phyloP scores from a whole-genome alignment of 176 grass and related monocot species.

The bread wheat (Triticum aestivum) region IWGSC_CS_RefSeq_v2.1 NC_057802.1:612098702-612099201 shows the following conservation, averaged over 20 bases:
- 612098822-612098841: too few relatives aligned
- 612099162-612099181: conserved; percentile 50
- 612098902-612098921: not conserved
- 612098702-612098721: too few relatives aligned
- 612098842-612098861: too few relatives aligned
- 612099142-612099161: conserved; percentile 15
- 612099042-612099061: not conserved
- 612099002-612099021: conserved; percentile 4
- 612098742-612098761: too few relatives aligned
- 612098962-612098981: not conserved
- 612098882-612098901: not conserved
- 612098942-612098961: not conserved
- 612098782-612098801: too few relatives aligned
- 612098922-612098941: not conserved
- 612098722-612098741: too few relatives aligned
- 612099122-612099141: not conserved
- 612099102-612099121: not conserved
- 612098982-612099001: not conserved
- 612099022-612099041: not conserved
- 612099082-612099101: conserved; percentile 4
- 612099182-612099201: conserved; percentile 61
- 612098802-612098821: too few relatives aligned
- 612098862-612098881: not conserved
- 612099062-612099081: not conserved
- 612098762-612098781: too few relatives aligned